These are phyloP conservation scores for Penicillium desertorum DNA, from an alignment of 495 filamentous ascomycete species.

Conservation along the genomic window DNA sequence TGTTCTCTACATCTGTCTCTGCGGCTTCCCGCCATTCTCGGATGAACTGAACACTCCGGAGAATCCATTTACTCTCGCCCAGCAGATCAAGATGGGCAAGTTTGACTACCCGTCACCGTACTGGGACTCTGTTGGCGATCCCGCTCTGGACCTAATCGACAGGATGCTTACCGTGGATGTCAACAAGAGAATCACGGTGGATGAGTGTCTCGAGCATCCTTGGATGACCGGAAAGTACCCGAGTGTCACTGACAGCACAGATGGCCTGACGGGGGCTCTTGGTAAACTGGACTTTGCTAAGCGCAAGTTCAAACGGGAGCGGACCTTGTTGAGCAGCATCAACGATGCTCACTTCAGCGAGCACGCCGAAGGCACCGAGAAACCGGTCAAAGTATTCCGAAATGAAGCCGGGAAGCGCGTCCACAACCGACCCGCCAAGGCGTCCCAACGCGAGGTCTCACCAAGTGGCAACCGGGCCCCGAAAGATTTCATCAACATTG, in stretches of 20 bases:
- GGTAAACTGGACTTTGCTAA: slow-evolving; percentile 79
- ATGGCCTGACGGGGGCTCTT: slow-evolving; percentile 81
- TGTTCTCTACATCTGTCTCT: slow-evolving; percentile 98
- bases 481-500: slow-evolving; percentile 75
- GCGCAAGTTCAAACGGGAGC: slow-evolving; percentile 74
- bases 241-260: slow-evolving; percentile 77
- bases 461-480: slow-evolving; percentile 65
- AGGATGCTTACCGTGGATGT: slow-evolving; percentile 88
- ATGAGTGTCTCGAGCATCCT: slow-evolving; percentile 87
- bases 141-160: slow-evolving; percentile 91
- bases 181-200: slow-evolving; percentile 78
- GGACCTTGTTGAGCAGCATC: slow-evolving; percentile 79
- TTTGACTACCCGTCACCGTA: slow-evolving; percentile 98
- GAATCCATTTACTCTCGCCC: slow-evolving; percentile 81
- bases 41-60: slow-evolving; percentile 80
- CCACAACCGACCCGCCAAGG: slow-evolving; percentile 39
- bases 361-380: slow-evolving; percentile 53
- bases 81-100: slow-evolving; percentile 83
- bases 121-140: slow-evolving; percentile 91
- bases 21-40: slow-evolving; percentile 95
- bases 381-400: slow-evolving; percentile 76
- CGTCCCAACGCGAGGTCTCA: slow-evolving; percentile 48
- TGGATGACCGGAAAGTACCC: slow-evolving; percentile 66
- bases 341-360: slow-evolving; percentile 73
- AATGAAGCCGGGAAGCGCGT: slow-evolving; percentile 57